Percentiles rank a stretch among this genome's conserved stretches.
Evolutionary conservation across 2,329 filamentous ascomycete species (phyloP).

Genomic region (Fusarium caatingaense): DNA sequence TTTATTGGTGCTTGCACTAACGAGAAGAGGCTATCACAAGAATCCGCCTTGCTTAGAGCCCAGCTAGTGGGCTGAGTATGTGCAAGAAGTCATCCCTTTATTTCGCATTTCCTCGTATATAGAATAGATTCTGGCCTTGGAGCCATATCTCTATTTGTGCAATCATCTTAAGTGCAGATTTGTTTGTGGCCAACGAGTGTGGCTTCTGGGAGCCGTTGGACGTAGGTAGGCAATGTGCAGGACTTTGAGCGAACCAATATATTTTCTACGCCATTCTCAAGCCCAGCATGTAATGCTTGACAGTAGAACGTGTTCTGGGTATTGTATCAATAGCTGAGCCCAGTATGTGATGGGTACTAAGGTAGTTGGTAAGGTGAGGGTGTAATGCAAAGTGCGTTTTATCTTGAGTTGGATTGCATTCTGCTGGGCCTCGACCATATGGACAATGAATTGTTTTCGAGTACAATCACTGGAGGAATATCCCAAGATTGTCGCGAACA

Average conservation of each 20-base stretch:
- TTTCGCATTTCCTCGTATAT: background rate
- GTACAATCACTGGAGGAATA: background rate
- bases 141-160: background rate
- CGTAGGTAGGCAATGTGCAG: background rate
- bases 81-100: background rate
- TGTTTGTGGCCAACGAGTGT: background rate
- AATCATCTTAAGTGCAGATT: background rate
- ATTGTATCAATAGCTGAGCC: background rate
- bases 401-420: background rate
- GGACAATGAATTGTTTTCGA: background rate
- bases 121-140: background rate
- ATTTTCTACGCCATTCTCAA: background rate
- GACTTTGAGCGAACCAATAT: background rate
- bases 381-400: background rate
- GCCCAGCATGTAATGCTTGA: no score
- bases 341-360: background rate
- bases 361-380: background rate
- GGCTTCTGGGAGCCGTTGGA: background rate
- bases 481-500: background rate
- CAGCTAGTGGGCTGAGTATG: background rate
- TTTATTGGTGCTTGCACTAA: slow-evolving; percentile 7
- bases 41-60: slow-evolving; percentile 32
- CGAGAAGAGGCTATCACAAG: slow-evolving; percentile 11
- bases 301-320: background rate
- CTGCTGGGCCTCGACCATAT: background rate